Conservation (phyloP, 768 basidiomycete genomes). For the Suillus tomentosus region DNA sequence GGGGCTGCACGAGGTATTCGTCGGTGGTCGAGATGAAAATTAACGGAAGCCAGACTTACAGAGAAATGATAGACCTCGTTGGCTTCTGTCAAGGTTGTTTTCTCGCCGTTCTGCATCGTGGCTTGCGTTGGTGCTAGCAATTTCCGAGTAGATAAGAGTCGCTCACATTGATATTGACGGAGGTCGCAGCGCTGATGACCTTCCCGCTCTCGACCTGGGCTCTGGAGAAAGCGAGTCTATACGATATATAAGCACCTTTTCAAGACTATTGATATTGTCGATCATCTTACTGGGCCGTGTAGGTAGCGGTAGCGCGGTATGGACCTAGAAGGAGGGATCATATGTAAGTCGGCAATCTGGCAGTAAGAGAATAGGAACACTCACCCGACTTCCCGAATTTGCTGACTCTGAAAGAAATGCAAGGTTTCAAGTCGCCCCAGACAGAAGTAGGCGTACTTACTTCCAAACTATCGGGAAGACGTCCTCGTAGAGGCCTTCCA, state of each 20-base stretch:
- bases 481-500: background rate
- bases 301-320: background rate
- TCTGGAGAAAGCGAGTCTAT: background rate
- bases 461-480: conserved; percentile 1
- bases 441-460: background rate
- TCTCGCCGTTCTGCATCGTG: background rate
- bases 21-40: background rate
- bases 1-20: background rate
- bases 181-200: background rate
- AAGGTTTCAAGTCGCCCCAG: background rate
- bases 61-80: background rate
- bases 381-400: background rate
- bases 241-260: background rate
- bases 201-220: background rate
- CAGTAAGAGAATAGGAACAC: background rate
- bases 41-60: background rate
- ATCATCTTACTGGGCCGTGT: background rate
- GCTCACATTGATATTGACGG: background rate
- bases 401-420: background rate
- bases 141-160: too few species aligned
- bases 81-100: background rate
- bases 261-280: background rate
- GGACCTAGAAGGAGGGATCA: background rate
- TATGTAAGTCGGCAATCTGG: background rate
- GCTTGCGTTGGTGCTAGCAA: background rate